Evolutionary conservation across 2,329 filamentous ascomycete species (phyloP).

Genomic region (Trematosphaeria pertusa): DNA sequence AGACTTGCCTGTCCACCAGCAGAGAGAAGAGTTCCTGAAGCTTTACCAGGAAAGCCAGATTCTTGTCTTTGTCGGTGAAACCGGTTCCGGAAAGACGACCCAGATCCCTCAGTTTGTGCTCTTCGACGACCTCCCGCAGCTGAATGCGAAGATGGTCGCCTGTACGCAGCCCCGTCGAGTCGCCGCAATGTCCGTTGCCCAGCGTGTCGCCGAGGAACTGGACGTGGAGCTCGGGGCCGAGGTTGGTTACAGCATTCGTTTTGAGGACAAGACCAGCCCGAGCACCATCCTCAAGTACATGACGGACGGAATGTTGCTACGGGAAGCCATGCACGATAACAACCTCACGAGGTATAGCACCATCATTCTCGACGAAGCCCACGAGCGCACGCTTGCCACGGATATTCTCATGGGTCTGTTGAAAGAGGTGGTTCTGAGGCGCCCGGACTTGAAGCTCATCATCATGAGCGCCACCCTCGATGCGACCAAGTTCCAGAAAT

Average conservation of each 20-base stretch:
- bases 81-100: conserved; percentile 98
- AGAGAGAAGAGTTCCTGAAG: conserved; percentile 90
- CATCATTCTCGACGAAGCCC: conserved; percentile 97
- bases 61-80: conserved; percentile 97
- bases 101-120: conserved; percentile 99
- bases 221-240: conserved; percentile 89
- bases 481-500: conserved; percentile 96
- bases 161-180: conserved; percentile 98
- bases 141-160: conserved; percentile 85
- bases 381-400: conserved; percentile 95
- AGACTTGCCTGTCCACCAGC: conserved; percentile 88
- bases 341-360: conserved; percentile 89
- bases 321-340: conserved; percentile 92
- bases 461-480: conserved; percentile 96
- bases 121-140: conserved; percentile 92
- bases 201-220: conserved; percentile 95
- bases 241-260: conserved; percentile 96
- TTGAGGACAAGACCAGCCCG: conserved; percentile 90
- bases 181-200: conserved; percentile 95
- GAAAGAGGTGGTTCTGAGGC: conserved; percentile 88
- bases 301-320: conserved; percentile 97
- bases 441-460: conserved; percentile 90
- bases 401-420: conserved; percentile 93
- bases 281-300: conserved; percentile 98
- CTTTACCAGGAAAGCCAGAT: conserved; percentile 95